Percentiles rank a stretch among this genome's conserved stretches.
These are phyloP conservation scores for Venturiaceae sp. DNA, from an alignment of 2,329 filamentous ascomycete species.

Conservation along the genomic window DNA sequence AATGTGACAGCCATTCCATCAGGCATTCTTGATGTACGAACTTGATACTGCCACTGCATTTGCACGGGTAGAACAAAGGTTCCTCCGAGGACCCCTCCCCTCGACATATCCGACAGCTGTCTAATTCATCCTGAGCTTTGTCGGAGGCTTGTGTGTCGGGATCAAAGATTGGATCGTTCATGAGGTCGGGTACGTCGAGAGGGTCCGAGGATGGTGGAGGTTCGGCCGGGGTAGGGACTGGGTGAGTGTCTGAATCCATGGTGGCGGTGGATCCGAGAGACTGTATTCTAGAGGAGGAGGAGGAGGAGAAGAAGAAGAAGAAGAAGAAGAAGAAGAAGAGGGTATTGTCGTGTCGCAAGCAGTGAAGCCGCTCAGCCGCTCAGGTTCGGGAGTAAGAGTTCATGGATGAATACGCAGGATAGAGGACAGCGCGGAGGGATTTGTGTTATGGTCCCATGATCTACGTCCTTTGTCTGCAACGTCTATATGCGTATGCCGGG, in stretches of 20 bases:
- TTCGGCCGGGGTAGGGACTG: not conserved
- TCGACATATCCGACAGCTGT: constrained; percentile 95
- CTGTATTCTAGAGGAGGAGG: not conserved
- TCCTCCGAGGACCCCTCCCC: constrained; percentile 76
- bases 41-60: constrained; percentile 98
- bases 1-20: constrained; percentile 98
- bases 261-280: not conserved
- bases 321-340: not conserved
- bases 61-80: constrained; percentile 93
- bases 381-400: not conserved
- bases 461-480: not conserved
- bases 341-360: not conserved
- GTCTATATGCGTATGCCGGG: too few relatives aligned
- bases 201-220: not conserved
- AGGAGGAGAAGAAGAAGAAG: not conserved
- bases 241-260: not conserved
- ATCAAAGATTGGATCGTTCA: constrained; percentile 46
- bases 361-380: not conserved
- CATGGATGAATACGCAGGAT: not conserved
- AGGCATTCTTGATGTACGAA: constrained; percentile 96
- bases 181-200: constrained; percentile 35
- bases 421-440: not conserved
- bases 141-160: constrained; percentile 23
- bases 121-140: constrained; percentile 42
- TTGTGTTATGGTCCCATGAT: not conserved